These are phyloP conservation scores for Debaryomyces sp. DNA, from an alignment of 1,139 yeast genomes.

Conservation along the genomic window DNA sequence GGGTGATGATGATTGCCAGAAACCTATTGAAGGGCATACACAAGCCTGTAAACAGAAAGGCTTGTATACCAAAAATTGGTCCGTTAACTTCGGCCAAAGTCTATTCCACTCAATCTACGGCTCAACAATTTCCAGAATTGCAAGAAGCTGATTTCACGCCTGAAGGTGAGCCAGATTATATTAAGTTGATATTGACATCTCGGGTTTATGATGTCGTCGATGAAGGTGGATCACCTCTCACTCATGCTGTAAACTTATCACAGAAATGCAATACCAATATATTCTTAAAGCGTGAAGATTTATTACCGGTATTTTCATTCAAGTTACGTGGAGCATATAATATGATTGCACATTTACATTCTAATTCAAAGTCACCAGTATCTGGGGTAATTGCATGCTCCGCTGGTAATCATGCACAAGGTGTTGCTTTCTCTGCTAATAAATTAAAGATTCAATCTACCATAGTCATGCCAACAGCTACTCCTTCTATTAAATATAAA, in stretches of 20 bases:
- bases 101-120: slow-evolving; percentile 3
- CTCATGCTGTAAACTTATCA: slow-evolving; percentile 74
- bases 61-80: background rate
- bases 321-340: slow-evolving; percentile 97
- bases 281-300: slow-evolving; percentile 84
- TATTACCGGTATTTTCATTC: slow-evolving; percentile 93
- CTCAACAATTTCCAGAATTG: slow-evolving; percentile 49
- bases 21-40: background rate
- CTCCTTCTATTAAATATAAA: slow-evolving; percentile 91
- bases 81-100: background rate
- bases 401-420: slow-evolving; percentile 99
- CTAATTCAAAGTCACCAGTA: slow-evolving; percentile 57
- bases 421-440: slow-evolving; percentile 91
- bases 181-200: slow-evolving; percentile 85
- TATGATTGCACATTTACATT: slow-evolving; percentile 85
- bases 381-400: slow-evolving; percentile 97
- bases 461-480: slow-evolving; percentile 96
- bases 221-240: slow-evolving; percentile 75
- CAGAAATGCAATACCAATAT: slow-evolving; percentile 74
- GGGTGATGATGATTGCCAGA: background rate
- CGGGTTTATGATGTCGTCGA: slow-evolving; percentile 93
- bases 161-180: slow-evolving; percentile 86
- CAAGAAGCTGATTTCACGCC: slow-evolving; percentile 52
- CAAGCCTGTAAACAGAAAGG: background rate
- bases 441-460: slow-evolving; percentile 88